Base-by-base conservation (phyloP, 73 alveolate species). In the Stentor coeruleus region DNA sequence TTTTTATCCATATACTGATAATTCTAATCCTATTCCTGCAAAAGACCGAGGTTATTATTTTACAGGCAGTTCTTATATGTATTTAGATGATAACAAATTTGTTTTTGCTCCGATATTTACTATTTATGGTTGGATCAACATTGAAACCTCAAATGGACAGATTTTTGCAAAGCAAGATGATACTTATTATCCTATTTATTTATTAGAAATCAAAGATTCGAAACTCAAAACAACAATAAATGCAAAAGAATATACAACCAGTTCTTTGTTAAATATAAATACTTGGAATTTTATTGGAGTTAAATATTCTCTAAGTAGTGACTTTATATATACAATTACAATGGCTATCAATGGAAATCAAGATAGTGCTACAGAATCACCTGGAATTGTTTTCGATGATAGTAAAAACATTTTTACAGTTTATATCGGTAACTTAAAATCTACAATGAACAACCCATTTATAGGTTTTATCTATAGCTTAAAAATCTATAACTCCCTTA, bases 91-190 rank as follows among this genome's bases (percentile, higher is more conserved):
- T 11, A 20, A 49, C 20, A 11, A 6, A 11, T 33, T 66, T 66
- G 33, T 15, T 20, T 66, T 66, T 33, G n/a, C 79, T 26, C 79
- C 79, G 14, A 33, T 28, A 66, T 26, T 20, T 31, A 66, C 79
- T 20, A 66, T 66, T 20, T 66, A 20, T 1, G 0, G 49, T 15
- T 66, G 79, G 37, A 66, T 66, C n/a, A 66, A 33, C 26, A 37
- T 40, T 28, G 37, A 20, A 0, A 2, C 79, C 33, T 1, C 79
- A 0, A 33, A 20, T 20, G 79, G 3, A 1, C 1, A 20, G n/a
- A 26, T 66, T 26, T 66, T 66, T 66, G n/a, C 79, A 20, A 66
- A 66, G 79, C 79, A 66, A 66, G 79, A 49, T 49, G 6, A 6
- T 20, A 11, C 20, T 11, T 11, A 49, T 49, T 6, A 20, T 20